Evolutionary conservation across 2,329 filamentous ascomycete genomes (phyloP), one percentile per base, ranked within the genome.

Genomic region (Ceratocystis huliohia): DNA sequence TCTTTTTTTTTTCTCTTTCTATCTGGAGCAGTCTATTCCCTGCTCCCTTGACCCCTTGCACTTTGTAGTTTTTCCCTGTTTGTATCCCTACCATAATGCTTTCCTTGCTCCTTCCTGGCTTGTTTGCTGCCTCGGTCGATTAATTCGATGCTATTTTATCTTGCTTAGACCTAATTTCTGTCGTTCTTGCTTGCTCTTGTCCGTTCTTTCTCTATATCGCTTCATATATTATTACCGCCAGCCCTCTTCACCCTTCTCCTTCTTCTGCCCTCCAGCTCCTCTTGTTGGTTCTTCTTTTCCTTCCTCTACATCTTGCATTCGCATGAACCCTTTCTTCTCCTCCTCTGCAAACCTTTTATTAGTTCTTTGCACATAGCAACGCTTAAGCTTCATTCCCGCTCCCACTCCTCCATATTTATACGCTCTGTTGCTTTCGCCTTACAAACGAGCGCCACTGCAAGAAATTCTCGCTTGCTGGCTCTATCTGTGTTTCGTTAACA

Each of bases 201-300:
- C 53, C 25, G 30, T n/a, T 53, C 41, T 46, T 64, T 44, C 13
- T 64, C 28, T 56, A 41, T 64, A 59, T 59, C 56, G 28, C 56
- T 59, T 59, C 13, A 59, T 59, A 59, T 59, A 59, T 59, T 59
- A 59, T 37, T 37, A 33, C 28, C 56, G 48, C n/a, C 8, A 48
- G 25, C 22, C 61, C 44, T 30, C 61, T 28, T 41, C 37, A 41
- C 10, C 25, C 30, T 41, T 20, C 20, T 41, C 13, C 30, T 41
- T 20, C 20, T 41, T 15, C 25, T 53, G 48, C 22, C 22, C 48
- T 53, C 37, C 37, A 25, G 5, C 48, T 25, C n/a, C 3, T 53
- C 48, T 53, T 5, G 48, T 53, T 53, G 48, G 2, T 22, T 37
- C 30, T 7, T 8, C 28, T 59, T 30, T 8, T n/a, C 20, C 22